A percentile compares a stretch with the other conserved stretches of the same genome.
These are phyloP conservation scores for Candida namnaoensis DNA, from an alignment of 805 yeast species.

Conservation along the genomic window DNA sequence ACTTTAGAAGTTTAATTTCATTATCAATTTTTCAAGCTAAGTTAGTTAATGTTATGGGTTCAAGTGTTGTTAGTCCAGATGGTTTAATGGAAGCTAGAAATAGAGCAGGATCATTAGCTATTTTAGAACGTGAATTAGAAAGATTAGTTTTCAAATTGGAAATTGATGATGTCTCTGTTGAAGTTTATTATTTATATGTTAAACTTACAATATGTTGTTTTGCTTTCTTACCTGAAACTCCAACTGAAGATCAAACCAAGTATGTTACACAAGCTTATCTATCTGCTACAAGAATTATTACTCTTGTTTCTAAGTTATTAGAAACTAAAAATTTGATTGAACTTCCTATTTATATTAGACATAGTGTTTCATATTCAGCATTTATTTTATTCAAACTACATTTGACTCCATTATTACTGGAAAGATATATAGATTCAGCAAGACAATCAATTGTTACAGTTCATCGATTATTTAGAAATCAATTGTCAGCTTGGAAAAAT, in stretches of 20 bases:
- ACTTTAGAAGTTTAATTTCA: conserved; percentile 63
- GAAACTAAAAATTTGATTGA: conserved; percentile 68
- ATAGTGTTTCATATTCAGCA: conserved; percentile 76
- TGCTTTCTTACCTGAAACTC: conserved; percentile 86
- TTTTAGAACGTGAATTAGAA: conserved; percentile 71
- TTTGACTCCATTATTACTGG: conserved; percentile 59
- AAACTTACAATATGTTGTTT: conserved; percentile 78
- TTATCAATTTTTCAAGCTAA: conserved; percentile 79
- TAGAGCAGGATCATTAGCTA: conserved; percentile 72
- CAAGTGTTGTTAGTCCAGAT: conserved; percentile 77
- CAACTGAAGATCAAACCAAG: conserved; percentile 77
- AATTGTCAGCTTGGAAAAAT: conserved; percentile 79
- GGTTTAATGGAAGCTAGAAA: conserved; percentile 80
- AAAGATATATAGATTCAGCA: conserved; percentile 74
- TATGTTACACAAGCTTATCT: conserved; percentile 77
- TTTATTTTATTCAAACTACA: conserved; percentile 74
- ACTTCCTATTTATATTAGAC: conserved; percentile 79
- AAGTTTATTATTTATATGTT: conserved; percentile 71
- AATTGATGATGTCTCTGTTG: conserved; percentile 61
- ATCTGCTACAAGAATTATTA: conserved; percentile 73
- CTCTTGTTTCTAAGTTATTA: conserved; percentile 63
- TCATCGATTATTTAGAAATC: conserved; percentile 79
- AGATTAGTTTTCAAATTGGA: conserved; percentile 57
- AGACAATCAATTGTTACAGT: conserved; percentile 91
- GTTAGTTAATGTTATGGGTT: conserved; percentile 78